Evolutionary conservation across 805 yeast genomes (phyloP).

Genomic region (Scheffersomyces ergatensis): DNA sequence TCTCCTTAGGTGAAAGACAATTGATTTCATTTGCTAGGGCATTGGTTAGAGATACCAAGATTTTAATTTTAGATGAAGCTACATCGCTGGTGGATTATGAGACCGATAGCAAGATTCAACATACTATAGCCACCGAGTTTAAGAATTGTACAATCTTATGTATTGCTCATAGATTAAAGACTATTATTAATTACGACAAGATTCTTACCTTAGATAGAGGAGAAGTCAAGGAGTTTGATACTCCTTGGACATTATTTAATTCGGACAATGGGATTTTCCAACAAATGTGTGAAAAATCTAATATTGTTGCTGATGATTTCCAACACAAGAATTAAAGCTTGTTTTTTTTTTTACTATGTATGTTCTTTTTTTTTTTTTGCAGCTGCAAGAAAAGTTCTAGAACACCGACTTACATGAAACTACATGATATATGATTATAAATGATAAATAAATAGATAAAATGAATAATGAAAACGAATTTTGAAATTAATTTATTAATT

Average conservation of each 20-base stretch:
- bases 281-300: slow-evolving; percentile 37
- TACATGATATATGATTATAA: too few relatives aligned
- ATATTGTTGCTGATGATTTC: slow-evolving; percentile 27
- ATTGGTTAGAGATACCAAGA: slow-evolving; percentile 33
- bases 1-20: slow-evolving; percentile 37
- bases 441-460: too few relatives aligned
- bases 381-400: too few relatives aligned
- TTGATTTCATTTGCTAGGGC: slow-evolving; percentile 38
- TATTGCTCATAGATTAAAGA: slow-evolving; percentile 39
- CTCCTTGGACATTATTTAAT: slow-evolving; percentile 30
- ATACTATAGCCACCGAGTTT: slow-evolving; percentile 30
- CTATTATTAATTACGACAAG: slow-evolving; percentile 33
- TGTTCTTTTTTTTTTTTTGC: too few relatives aligned
- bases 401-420: too few relatives aligned
- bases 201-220: slow-evolving; percentile 36
- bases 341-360: too few relatives aligned
- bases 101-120: slow-evolving; percentile 35
- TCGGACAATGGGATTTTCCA: slow-evolving; percentile 23
- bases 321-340: not conserved
- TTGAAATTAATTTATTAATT: too few relatives aligned
- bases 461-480: too few relatives aligned
- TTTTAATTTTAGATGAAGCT: slow-evolving; percentile 39
- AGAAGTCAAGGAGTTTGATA: slow-evolving; percentile 30
- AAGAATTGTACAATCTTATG: slow-evolving; percentile 33
- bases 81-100: slow-evolving; percentile 39